These are phyloP conservation scores for Aegilops longissima DNA, from an alignment of 176 grass and related monocot genomes.

Conservation along the genomic window DNA sequence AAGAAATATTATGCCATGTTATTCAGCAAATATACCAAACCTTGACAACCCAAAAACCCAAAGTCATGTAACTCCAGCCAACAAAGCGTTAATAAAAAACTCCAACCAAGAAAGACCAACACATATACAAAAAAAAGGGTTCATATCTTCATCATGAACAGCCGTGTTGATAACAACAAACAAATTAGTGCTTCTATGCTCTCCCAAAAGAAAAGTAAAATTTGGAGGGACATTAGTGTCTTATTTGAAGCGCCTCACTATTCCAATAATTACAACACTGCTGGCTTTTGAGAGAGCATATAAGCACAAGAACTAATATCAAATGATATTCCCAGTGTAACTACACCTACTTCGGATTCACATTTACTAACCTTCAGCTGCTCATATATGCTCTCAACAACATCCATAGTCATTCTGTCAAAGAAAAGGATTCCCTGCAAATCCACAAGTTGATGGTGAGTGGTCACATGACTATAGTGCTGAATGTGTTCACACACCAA, in stretches of 20 bases:
- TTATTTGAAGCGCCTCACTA: not conserved
- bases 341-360: not conserved
- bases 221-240: not conserved
- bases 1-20: not conserved
- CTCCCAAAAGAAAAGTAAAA: not conserved
- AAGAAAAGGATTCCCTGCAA: constrained; percentile 94
- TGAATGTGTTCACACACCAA: constrained; percentile 13
- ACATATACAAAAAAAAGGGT: not conserved
- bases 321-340: not conserved
- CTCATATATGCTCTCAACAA: constrained; percentile 69
- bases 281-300: constrained; percentile 9
- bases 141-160: not conserved
- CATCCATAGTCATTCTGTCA: constrained; percentile 90
- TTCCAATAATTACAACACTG: not conserved
- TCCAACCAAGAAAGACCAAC: constrained; percentile 14
- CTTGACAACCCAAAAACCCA: not conserved
- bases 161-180: not conserved
- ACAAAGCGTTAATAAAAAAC: too few relatives aligned
- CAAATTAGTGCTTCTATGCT: not conserved
- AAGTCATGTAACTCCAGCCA: not conserved
- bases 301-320: not conserved
- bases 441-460: constrained; percentile 36
- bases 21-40: constrained; percentile 7
- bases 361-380: constrained; percentile 67
- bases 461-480: constrained; percentile 3